Evolutionary conservation across 2,329 filamentous ascomycete species (phyloP).

Genomic region (Intubia oerlemansii): DNA sequence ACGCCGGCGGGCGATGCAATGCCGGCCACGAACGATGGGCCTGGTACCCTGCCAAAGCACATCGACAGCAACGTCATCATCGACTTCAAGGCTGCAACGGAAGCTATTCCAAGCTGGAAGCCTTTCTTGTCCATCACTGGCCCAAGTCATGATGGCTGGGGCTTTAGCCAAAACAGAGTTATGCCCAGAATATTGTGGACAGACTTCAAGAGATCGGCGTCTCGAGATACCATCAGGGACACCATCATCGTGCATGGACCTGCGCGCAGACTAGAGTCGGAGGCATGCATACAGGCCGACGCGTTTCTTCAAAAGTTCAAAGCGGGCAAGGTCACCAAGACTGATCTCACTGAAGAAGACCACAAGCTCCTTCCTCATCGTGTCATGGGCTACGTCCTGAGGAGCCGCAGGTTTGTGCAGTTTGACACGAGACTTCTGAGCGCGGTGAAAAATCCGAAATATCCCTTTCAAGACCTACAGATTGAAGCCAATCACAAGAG

Average conservation of each 20-base stretch:
- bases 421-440: constrained; percentile 3
- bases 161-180: too few species aligned
- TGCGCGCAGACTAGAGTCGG: too few species aligned
- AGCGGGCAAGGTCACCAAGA: too few species aligned
- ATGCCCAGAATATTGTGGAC: too few species aligned
- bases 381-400: constrained; percentile 9
- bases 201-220: too few species aligned
- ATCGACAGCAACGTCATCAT: constrained; percentile 11
- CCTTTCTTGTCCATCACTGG: too few species aligned
- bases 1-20: constrained; percentile 11
- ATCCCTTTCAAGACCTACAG: constrained; percentile 9
- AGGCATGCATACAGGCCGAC: too few species aligned
- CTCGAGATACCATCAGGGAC: too few species aligned
- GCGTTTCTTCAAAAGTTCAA: too few species aligned
- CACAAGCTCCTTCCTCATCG: constrained; percentile 6
- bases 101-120: constrained; percentile 6
- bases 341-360: constrained; percentile 6
- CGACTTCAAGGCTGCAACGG: constrained; percentile 9
- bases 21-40: constrained; percentile 1
- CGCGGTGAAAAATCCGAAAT: constrained; percentile 2
- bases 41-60: constrained; percentile 5
- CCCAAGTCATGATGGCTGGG: too few species aligned
- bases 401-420: constrained; percentile 10
- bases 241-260: too few species aligned
- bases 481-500: constrained; percentile 9